phyloP scores from a whole-genome alignment of 2,329 filamentous ascomycete species.

The Didymella segeticola region DNA sequence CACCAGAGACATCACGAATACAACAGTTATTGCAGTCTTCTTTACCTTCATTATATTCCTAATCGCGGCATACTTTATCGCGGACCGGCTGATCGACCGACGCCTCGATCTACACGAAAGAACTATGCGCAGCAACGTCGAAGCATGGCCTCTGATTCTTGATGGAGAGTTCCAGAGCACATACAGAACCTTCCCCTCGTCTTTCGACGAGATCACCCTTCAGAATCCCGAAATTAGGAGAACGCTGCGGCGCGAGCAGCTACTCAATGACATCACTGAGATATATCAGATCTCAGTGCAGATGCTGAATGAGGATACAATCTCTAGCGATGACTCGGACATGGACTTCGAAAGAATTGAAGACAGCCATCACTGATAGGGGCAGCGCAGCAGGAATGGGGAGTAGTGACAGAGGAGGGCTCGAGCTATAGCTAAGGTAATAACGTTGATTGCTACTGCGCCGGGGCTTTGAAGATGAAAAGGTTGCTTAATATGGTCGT shows the following conservation, averaged over 20 bases:
- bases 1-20: not conserved
- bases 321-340: not conserved
- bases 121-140: not conserved
- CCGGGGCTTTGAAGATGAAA: not conserved
- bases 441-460: not conserved
- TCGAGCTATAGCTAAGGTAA: constrained; percentile 5
- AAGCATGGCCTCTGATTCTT: not conserved
- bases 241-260: not conserved
- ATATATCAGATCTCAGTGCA: constrained; percentile 1
- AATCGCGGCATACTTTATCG: not conserved
- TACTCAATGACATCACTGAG: not conserved
- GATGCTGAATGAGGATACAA: not conserved
- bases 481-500: not conserved
- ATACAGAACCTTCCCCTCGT: not conserved
- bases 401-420: not conserved
- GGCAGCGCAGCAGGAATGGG: not conserved
- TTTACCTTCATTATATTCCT: not conserved
- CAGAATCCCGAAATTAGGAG: not conserved
- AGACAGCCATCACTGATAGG: no score
- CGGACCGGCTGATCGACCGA: not conserved
- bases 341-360: not conserved
- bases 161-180: not conserved
- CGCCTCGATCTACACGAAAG: not conserved
- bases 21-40: not conserved
- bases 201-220: not conserved